A percentile compares a stretch with the other conserved stretches of the same genome.
phyloP scores from a whole-genome alignment of 306 rosid species.

The Oemleria cerasiformis region DNA sequence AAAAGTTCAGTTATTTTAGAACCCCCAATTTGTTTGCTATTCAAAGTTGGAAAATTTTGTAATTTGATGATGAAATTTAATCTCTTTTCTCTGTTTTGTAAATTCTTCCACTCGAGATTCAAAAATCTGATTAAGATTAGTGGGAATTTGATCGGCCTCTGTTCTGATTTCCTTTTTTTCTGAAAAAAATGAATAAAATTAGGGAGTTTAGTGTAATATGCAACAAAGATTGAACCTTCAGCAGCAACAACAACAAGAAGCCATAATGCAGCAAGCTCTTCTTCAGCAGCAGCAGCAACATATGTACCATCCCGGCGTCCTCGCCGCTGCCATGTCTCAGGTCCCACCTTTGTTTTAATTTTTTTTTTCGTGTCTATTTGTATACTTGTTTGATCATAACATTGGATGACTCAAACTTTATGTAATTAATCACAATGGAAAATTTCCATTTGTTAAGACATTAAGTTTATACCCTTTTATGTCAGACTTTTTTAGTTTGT shows the following conservation, averaged over 20 bases:
- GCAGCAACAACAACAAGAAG: conserved; percentile 57
- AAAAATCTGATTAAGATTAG: conserved; percentile 1
- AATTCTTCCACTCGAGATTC: conserved; percentile 22
- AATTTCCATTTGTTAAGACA: neutral
- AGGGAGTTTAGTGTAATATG: conserved; percentile 39
- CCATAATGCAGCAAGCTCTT: conserved; percentile 72
- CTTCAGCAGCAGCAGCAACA: conserved; percentile 74
- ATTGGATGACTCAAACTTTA: neutral
- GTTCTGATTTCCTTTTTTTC: neutral
- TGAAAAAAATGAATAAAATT: neutral
- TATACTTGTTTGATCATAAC: conserved; percentile 8
- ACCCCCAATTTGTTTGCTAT: neutral
- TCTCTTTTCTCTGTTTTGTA: neutral
- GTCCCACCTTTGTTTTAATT: conserved; percentile 5
- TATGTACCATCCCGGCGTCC: conserved; percentile 73
- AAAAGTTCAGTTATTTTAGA: neutral
- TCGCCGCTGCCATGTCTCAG: conserved; percentile 79
- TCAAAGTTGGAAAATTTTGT: neutral
- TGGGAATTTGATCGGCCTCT: conserved; percentile 17
- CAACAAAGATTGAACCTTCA: conserved; percentile 61
- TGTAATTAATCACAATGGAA: neutral
- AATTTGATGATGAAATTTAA: neutral
- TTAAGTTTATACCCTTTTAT: neutral
- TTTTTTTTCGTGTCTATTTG: neutral
- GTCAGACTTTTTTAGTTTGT: neutral